Evolutionary conservation across 495 filamentous ascomycete genomes (phyloP).

Genomic region (Aspergillus olivimuriae): DNA sequence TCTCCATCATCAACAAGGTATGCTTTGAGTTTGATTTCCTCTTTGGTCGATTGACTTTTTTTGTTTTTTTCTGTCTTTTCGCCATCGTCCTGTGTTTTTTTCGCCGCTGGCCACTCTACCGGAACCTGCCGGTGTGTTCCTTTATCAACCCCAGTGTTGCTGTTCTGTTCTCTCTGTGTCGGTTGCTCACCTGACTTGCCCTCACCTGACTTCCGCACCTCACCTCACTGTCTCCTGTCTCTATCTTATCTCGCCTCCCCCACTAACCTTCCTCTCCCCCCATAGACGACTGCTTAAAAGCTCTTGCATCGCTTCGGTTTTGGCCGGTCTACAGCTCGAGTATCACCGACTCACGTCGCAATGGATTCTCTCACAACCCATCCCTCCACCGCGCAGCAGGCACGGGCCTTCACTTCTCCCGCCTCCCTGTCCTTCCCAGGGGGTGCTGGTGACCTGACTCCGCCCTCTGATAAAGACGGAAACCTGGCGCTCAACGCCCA

Average conservation of each 20-base stretch:
- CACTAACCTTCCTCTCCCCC: conserved; percentile 2
- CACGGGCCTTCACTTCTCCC: conserved; percentile 83
- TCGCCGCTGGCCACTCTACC: neutral
- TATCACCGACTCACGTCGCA: conserved; percentile 26
- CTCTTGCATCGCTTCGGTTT: conserved; percentile 11
- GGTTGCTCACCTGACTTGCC: conserved; percentile 1
- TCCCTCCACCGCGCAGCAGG: conserved; percentile 79
- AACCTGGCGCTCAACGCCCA: conserved; percentile 40
- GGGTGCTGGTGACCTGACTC: conserved; percentile 72
- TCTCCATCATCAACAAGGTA: conserved; percentile 69
- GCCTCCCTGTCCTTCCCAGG: conserved; percentile 87
- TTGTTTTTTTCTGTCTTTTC: conserved; percentile 1
- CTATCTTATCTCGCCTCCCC: neutral
- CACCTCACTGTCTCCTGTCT: neutral
- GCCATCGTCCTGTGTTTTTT: no score
- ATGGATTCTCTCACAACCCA: conserved; percentile 92
- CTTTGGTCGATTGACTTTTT: no score
- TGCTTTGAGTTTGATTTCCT: no score
- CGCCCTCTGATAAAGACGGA: conserved; percentile 62
- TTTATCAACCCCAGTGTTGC: no score
- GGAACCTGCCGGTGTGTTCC: no score
- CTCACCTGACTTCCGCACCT: neutral
- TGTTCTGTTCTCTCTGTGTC: neutral
- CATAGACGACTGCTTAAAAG: conserved; percentile 13
- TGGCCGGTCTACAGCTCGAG: conserved; percentile 20